Evolutionary conservation across 208 protist species (phyloP).

Genomic region (Trypanosoma lewisi): DNA sequence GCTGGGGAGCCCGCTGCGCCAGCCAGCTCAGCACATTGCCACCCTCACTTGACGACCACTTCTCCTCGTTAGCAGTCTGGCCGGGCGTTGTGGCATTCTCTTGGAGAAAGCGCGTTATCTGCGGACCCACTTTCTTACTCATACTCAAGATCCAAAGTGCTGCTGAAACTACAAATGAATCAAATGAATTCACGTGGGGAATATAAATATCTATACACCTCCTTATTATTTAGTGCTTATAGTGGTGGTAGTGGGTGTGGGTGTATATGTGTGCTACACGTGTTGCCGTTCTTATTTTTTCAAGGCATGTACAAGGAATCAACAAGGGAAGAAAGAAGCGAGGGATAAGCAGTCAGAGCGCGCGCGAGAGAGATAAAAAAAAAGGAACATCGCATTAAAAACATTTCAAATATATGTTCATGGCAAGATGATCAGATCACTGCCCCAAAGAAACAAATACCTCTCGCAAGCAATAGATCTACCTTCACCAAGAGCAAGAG

Average conservation of each 20-base stretch:
- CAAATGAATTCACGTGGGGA: too few species aligned
- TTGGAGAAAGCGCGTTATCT: constrained; percentile 14
- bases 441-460: too few species aligned
- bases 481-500: background rate
- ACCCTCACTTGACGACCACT: constrained; percentile 34
- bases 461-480: background rate
- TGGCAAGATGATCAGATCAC: too few species aligned
- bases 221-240: too few species aligned
- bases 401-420: too few species aligned
- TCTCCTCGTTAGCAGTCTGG: background rate
- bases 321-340: background rate
- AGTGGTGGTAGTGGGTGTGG: background rate
- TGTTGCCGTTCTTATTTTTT: background rate
- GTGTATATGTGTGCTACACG: background rate
- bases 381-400: background rate
- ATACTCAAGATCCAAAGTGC: constrained; percentile 20
- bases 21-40: constrained; percentile 71
- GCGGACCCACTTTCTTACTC: constrained; percentile 27
- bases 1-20: constrained; percentile 44
- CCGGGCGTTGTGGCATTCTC: constrained; percentile 7
- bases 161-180: too few species aligned
- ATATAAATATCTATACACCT: too few species aligned
- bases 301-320: too few species aligned
- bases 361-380: background rate
- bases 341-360: background rate